phyloP scores from a whole-genome alignment of 1,284 basidiomycete species.

The Rhodofomes roseus region DNA sequence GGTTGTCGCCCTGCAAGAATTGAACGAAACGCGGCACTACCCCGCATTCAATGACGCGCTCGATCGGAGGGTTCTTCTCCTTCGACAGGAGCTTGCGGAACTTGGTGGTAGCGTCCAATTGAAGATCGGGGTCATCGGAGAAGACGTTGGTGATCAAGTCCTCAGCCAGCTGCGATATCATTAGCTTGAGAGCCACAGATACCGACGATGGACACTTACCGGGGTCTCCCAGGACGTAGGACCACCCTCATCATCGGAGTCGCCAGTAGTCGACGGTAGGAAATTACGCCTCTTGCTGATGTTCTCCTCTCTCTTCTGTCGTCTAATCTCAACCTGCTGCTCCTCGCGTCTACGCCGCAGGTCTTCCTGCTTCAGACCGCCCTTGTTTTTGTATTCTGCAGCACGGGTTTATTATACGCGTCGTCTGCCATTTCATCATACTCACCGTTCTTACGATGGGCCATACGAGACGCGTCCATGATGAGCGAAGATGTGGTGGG shows the following conservation, averaged over 20 bases:
- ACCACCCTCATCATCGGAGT: constrained; percentile 85
- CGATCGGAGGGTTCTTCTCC: constrained; percentile 99
- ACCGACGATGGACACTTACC: constrained; percentile 41
- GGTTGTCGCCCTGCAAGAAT: constrained; percentile 84
- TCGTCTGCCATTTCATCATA: constrained; percentile 25
- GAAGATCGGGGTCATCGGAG: constrained; percentile 86
- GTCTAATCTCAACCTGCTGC: constrained; percentile 95
- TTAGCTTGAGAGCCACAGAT: constrained; percentile 11
- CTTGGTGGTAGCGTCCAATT: constrained; percentile 93
- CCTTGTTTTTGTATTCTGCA: constrained; percentile 73
- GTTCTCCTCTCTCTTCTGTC: constrained; percentile 95
- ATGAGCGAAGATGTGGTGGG: constrained; percentile 20
- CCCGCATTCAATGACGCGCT: constrained; percentile 96
- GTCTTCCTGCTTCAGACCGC: constrained; percentile 79
- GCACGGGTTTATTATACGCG: background rate
- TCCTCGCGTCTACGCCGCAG: constrained; percentile 94
- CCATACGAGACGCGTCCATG: constrained; percentile 29
- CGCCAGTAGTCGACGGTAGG: constrained; percentile 63
- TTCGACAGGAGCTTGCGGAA: constrained; percentile 99
- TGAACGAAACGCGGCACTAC: constrained; percentile 98
- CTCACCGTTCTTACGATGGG: constrained; percentile 59
- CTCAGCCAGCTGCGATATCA: constrained; percentile 64
- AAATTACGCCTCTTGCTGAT: constrained; percentile 96
- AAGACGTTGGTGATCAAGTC: constrained; percentile 95
- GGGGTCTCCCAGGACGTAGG: constrained; percentile 73